These are phyloP conservation scores for Yarrowia divulgata DNA, from an alignment of 805 yeast genomes.

Conservation along the genomic window DNA sequence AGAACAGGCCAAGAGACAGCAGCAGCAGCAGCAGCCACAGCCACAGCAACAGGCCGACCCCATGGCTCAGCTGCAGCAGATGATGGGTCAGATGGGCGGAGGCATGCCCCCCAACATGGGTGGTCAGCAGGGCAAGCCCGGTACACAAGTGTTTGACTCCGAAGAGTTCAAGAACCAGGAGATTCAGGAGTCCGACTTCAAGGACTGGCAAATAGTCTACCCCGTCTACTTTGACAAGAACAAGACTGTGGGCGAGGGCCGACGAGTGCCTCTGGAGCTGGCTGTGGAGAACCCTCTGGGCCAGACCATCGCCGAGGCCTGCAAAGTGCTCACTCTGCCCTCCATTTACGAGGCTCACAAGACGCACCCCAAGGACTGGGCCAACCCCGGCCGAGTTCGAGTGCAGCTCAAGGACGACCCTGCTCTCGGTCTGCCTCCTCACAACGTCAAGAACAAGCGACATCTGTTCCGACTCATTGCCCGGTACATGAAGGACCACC, in stretches of 20 bases:
- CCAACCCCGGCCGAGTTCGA: slow-evolving; percentile 96
- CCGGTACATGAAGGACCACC: slow-evolving; percentile 66
- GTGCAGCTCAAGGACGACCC: slow-evolving; percentile 62
- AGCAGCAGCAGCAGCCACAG: slow-evolving; percentile 37
- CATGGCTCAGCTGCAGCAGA: slow-evolving; percentile 41
- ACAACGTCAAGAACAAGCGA: slow-evolving; percentile 61
- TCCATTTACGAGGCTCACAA: slow-evolving; percentile 65
- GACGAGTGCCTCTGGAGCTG: slow-evolving; percentile 71
- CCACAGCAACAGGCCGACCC: slow-evolving; percentile 30
- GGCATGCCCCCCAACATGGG: slow-evolving; percentile 18
- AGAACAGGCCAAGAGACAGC: slow-evolving; percentile 38
- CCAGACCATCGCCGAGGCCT: slow-evolving; percentile 77
- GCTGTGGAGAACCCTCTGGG: slow-evolving; percentile 92
- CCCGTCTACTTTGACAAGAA: slow-evolving; percentile 91
- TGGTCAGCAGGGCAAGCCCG: slow-evolving; percentile 41
- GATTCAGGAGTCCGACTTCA: slow-evolving; percentile 59
- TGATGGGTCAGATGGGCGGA: slow-evolving; percentile 39
- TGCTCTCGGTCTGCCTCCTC: slow-evolving; percentile 42
- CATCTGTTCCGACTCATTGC: slow-evolving; percentile 67
- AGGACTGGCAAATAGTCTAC: slow-evolving; percentile 75
- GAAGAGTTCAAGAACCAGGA: slow-evolving; percentile 62
- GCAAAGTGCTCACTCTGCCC: slow-evolving; percentile 51
- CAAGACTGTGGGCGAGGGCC: slow-evolving; percentile 79
- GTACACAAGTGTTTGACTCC: slow-evolving; percentile 42
- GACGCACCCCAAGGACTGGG: slow-evolving; percentile 94